Evolutionary conservation across 2,329 filamentous ascomycete genomes (phyloP).

Genomic region (Aspergillus pseudonomiae): DNA sequence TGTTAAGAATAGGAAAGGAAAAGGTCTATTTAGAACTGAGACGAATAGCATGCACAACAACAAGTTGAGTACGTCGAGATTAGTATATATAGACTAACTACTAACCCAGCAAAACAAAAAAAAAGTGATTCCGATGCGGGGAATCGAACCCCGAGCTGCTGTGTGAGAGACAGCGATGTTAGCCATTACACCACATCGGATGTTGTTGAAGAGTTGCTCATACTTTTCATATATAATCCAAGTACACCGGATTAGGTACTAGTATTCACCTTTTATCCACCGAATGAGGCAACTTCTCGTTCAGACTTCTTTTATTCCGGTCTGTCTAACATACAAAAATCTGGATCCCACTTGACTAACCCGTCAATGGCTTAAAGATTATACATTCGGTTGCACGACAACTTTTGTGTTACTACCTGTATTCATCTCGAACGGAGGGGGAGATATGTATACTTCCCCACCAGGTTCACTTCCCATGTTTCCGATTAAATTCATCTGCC

Average conservation of each 20-base stretch:
- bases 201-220: background rate
- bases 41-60: background rate
- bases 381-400: background rate
- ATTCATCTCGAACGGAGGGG: background rate
- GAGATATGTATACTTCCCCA: background rate
- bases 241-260: too few relatives aligned
- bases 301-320: background rate
- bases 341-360: background rate
- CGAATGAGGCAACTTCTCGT: too few relatives aligned
- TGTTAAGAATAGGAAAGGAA: background rate
- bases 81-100: too few relatives aligned
- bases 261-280: too few relatives aligned
- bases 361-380: background rate
- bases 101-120: conserved; percentile 3
- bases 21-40: background rate
- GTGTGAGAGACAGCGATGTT: conserved; percentile 32
- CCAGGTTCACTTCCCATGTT: conserved; percentile 19
- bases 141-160: conserved; percentile 32
- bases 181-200: conserved; percentile 29
- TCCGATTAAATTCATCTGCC: conserved; percentile 47
- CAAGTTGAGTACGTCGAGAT: background rate
- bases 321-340: background rate
- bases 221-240: background rate
- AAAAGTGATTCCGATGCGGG: conserved; percentile 24
- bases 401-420: background rate